A percentile compares a stretch with the other conserved stretches of the same genome.
Evolutionary conservation across 129 eudicot species (phyloP).

Genomic region (Tanacetum coccineum): DNA sequence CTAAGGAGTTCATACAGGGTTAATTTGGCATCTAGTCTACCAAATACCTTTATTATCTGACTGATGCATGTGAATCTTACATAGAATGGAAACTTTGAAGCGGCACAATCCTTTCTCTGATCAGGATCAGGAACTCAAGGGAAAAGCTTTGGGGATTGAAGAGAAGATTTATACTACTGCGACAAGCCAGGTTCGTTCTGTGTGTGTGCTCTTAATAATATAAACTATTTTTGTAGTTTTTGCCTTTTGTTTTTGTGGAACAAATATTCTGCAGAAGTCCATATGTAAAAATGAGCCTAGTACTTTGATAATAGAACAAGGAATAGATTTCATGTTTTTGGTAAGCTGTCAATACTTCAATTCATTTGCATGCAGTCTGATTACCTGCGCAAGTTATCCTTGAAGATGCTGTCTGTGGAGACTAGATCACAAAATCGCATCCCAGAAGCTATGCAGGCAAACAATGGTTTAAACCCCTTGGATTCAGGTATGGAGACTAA

Average conservation of each 20-base stretch:
- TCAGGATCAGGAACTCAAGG: constrained; percentile 61
- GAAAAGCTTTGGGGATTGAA: constrained; percentile 65
- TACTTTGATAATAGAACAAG: neutral
- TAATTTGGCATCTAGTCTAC: too few species aligned
- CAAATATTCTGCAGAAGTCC: too few species aligned
- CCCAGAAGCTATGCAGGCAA: too few species aligned
- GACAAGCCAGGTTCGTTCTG: constrained; percentile 56
- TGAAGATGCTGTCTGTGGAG: too few species aligned
- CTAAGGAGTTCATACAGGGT: too few species aligned
- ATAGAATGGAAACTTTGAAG: constrained; percentile 68
- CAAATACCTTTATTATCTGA: neutral
- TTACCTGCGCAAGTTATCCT: too few species aligned
- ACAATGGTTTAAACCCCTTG: too few species aligned
- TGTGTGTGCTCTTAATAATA: neutral
- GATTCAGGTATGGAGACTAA: too few species aligned
- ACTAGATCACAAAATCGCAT: too few species aligned
- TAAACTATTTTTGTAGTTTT: neutral
- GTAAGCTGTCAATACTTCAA: too few species aligned
- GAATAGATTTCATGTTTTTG: too few species aligned
- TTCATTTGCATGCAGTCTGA: too few species aligned
- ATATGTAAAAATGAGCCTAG: neutral
- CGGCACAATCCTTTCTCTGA: constrained; percentile 79
- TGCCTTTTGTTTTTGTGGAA: neutral
- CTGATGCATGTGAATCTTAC: constrained; percentile 16
- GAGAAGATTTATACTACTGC: constrained; percentile 63